Conservation (phyloP, 1,139 yeast species). For the Pichia sp. region DNA sequence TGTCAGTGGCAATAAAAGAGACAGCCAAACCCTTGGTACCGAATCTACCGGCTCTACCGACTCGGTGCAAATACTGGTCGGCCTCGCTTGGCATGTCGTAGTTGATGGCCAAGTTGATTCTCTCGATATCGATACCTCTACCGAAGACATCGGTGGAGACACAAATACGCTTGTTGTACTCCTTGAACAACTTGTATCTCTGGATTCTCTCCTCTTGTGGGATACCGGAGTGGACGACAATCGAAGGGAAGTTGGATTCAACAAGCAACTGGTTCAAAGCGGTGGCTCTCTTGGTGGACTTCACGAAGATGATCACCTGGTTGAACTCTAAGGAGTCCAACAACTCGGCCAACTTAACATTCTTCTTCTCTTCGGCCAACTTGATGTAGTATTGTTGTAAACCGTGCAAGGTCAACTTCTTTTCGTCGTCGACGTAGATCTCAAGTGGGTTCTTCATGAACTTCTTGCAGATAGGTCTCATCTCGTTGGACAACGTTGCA, state of each 20-base stretch:
- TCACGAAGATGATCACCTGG: constrained; percentile 96
- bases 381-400: constrained; percentile 94
- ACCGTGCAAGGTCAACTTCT: constrained; percentile 96
- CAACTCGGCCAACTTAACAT: constrained; percentile 86
- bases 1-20: constrained; percentile 80
- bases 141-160: constrained; percentile 98
- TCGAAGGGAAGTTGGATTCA: constrained; percentile 95
- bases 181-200: constrained; percentile 93
- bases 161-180: constrained; percentile 97
- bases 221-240: constrained; percentile 93
- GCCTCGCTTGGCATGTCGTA: constrained; percentile 90
- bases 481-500: constrained; percentile 91
- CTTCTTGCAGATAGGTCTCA: constrained; percentile 95
- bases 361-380: constrained; percentile 87
- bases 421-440: constrained; percentile 96
- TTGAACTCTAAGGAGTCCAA: constrained; percentile 94
- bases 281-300: constrained; percentile 87
- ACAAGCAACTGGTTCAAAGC: constrained; percentile 85
- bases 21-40: constrained; percentile 98
- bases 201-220: constrained; percentile 98
- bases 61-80: constrained; percentile 97
- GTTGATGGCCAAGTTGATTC: constrained; percentile 96
- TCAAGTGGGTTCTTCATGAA: constrained; percentile 98
- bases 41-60: constrained; percentile 99
- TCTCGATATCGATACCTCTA: constrained; percentile 98